phyloP scores from a whole-genome alignment of 2,329 filamentous ascomycete species.

The Zymoseptoria tritici region DNA sequence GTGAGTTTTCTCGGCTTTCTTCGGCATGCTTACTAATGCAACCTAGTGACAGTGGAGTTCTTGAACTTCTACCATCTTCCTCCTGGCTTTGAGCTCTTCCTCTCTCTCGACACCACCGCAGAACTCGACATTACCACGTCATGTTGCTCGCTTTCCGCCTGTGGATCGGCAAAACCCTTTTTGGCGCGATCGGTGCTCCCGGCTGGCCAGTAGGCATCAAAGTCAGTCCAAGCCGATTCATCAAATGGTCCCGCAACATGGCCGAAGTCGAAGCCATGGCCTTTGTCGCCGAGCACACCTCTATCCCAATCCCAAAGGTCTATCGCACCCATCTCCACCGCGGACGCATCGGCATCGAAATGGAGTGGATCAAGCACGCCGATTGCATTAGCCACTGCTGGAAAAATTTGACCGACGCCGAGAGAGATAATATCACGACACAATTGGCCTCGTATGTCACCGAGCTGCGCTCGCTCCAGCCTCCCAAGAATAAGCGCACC shows the following conservation, averaged over 20 bases:
- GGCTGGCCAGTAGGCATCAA: neutral
- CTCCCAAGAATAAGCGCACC: neutral
- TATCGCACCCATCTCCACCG: constrained; percentile 37
- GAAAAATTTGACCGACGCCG: neutral
- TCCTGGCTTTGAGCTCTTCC: neutral
- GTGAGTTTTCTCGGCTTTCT: no score
- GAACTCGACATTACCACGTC: neutral
- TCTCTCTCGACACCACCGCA: neutral
- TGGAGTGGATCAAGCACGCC: constrained; percentile 26
- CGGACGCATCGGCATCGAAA: constrained; percentile 40
- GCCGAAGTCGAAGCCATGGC: constrained; percentile 36
- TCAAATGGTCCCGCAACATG: constrained; percentile 7
- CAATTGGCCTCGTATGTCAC: constrained; percentile 3
- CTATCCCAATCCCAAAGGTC: constrained; percentile 40
- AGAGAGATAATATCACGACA: constrained; percentile 1
- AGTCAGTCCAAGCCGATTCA: constrained; percentile 2
- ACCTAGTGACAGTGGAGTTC: no score
- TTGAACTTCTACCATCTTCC: neutral
- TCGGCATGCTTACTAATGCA: neutral
- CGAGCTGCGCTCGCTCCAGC: constrained; percentile 2
- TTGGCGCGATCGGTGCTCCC: neutral
- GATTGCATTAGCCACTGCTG: neutral
- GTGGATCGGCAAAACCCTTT: neutral
- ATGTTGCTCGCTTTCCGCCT: constrained; percentile 3
- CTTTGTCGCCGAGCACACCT: constrained; percentile 36